phyloP scores from a whole-genome alignment of 495 filamentous ascomycete genomes.

The Filosporella fistucella region DNA sequence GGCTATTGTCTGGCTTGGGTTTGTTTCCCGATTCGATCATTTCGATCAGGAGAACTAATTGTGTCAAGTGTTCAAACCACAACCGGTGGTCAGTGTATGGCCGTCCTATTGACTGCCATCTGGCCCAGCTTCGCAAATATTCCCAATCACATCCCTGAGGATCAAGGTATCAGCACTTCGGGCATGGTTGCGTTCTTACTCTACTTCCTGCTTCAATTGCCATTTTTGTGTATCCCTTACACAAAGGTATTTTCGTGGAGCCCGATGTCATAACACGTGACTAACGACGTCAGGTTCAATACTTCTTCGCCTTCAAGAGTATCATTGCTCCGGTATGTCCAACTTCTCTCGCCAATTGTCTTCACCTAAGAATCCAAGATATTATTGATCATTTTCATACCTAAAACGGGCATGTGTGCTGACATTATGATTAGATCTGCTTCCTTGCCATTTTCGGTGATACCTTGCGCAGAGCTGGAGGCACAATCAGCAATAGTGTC shows the following conservation, averaged over 20 bases:
- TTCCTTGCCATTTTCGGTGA: constrained; percentile 16
- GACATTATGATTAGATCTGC: no score
- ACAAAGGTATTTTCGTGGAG: constrained; percentile 26
- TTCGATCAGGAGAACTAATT: constrained; percentile 7
- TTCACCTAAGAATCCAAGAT: no score
- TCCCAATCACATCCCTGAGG: constrained; percentile 38
- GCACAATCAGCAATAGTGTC: constrained; percentile 14
- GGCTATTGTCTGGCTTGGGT: constrained; percentile 66
- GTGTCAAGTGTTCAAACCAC: constrained; percentile 15
- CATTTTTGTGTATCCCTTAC: constrained; percentile 50
- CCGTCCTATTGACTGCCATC: constrained; percentile 54
- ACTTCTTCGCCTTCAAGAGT: constrained; percentile 20
- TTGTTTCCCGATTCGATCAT: constrained; percentile 9
- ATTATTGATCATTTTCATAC: no score
- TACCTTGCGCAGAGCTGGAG: constrained; percentile 13
- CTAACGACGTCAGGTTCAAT: constrained; percentile 11
- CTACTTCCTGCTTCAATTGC: constrained; percentile 41
- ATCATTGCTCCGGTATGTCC: constrained; percentile 19
- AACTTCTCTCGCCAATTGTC: no score
- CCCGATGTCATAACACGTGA: neutral
- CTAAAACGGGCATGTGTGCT: no score
- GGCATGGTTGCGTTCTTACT: constrained; percentile 42
- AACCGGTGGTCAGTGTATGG: constrained; percentile 56
- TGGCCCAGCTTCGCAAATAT: constrained; percentile 25
- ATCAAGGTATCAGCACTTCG: constrained; percentile 38